Percentiles rank a stretch among this genome's conserved stretches.
Evolutionary conservation across 2,329 filamentous ascomycete genomes (phyloP).

Genomic region (Fusarium sp.): DNA sequence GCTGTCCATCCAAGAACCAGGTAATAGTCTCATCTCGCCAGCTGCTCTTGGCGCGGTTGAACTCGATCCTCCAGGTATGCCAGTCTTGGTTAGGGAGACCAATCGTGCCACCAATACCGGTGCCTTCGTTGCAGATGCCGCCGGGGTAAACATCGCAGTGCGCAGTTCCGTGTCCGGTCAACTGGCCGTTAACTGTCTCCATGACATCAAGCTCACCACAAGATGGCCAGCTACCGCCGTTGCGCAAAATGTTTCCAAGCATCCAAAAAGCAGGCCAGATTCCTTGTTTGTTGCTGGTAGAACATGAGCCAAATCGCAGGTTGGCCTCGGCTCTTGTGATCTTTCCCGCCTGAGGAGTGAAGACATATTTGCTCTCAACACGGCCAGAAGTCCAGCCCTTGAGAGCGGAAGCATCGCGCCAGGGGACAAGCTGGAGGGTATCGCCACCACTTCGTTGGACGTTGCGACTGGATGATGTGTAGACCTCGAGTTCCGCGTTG

Average conservation of each 20-base stretch:
- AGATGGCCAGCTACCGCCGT: slow-evolving; percentile 35
- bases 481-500: slow-evolving; percentile 60
- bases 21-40: slow-evolving; percentile 59
- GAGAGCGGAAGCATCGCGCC: slow-evolving; percentile 43
- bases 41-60: slow-evolving; percentile 54
- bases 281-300: slow-evolving; percentile 52
- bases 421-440: slow-evolving; percentile 61
- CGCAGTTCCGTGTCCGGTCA: slow-evolving; percentile 29
- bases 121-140: slow-evolving; percentile 58
- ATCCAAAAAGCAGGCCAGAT: slow-evolving; percentile 47
- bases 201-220: slow-evolving; percentile 36
- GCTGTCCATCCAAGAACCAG: slow-evolving; percentile 57
- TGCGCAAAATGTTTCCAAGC: slow-evolving; percentile 33
- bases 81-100: slow-evolving; percentile 45
- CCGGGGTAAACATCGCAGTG: slow-evolving; percentile 45
- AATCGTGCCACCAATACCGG: slow-evolving; percentile 50
- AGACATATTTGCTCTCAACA: slow-evolving; percentile 57
- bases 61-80: slow-evolving; percentile 58
- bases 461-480: slow-evolving; percentile 55
- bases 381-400: slow-evolving; percentile 60
- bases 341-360: slow-evolving; percentile 53
- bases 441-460: slow-evolving; percentile 59
- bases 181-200: slow-evolving; percentile 31
- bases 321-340: slow-evolving; percentile 54
- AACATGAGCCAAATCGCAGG: slow-evolving; percentile 57